Percentiles rank a stretch among this genome's conserved stretches.
Conservation (phyloP, 1,139 yeast genomes). For the Schizosaccharomyces versatilis region DNA sequence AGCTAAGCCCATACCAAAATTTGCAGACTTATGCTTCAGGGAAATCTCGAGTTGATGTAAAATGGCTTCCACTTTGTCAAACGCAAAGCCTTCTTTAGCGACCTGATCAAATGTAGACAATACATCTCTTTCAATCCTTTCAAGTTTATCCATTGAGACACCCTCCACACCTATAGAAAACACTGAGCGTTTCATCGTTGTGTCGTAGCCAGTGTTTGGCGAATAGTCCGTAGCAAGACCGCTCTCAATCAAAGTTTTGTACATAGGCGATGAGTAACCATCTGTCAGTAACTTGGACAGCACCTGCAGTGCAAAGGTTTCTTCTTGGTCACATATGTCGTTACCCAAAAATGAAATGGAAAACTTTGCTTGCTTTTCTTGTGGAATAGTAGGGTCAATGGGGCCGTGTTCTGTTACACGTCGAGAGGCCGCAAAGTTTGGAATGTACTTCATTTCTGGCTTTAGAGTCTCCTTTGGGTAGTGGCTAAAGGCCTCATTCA, state of each 20-base stretch:
- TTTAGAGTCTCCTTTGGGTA: slow-evolving; percentile 23
- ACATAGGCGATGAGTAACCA: slow-evolving; percentile 81
- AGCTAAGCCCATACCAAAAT: slow-evolving; percentile 65
- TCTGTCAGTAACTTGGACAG: slow-evolving; percentile 55
- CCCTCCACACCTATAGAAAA: slow-evolving; percentile 79
- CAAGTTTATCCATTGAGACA: slow-evolving; percentile 26
- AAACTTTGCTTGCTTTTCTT: slow-evolving; percentile 47
- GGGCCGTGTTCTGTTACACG: slow-evolving; percentile 42
- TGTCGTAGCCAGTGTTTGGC: slow-evolving; percentile 72
- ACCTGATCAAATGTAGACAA: slow-evolving; percentile 20
- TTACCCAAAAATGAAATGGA: slow-evolving; percentile 82
- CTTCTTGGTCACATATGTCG: slow-evolving; percentile 43
- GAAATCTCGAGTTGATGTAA: slow-evolving; percentile 69
- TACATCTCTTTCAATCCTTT: slow-evolving; percentile 27
- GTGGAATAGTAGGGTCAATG: slow-evolving; percentile 57
- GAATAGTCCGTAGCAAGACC: slow-evolving; percentile 73
- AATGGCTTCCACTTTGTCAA: slow-evolving; percentile 54
- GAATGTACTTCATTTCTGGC: slow-evolving; percentile 14
- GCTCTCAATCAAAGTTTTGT: slow-evolving; percentile 61
- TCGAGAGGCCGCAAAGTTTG: slow-evolving; percentile 20
- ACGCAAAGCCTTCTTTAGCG: slow-evolving; percentile 26
- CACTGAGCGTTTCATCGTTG: slow-evolving; percentile 54
- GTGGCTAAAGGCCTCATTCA: slow-evolving; percentile 29
- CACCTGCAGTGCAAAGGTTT: slow-evolving; percentile 49
- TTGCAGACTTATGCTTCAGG: slow-evolving; percentile 71